phyloP scores from a whole-genome alignment of 2,329 filamentous ascomycete genomes.

The Trichoderma sp. region DNA sequence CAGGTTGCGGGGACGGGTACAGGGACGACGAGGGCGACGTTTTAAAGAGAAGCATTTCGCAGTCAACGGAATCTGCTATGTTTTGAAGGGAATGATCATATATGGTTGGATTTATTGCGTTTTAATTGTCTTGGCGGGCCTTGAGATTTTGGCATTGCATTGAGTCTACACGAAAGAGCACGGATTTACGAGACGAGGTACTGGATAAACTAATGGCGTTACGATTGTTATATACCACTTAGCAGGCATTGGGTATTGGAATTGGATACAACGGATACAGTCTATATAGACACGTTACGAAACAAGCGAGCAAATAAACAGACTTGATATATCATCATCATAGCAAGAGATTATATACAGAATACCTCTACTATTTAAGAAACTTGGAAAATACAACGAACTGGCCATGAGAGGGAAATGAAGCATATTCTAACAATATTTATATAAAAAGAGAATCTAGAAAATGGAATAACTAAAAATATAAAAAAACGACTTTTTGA shows the following conservation, averaged over 20 bases:
- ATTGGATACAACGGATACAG: background rate
- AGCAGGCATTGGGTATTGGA: background rate
- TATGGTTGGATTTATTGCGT: background rate
- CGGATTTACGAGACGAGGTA: background rate
- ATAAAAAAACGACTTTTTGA: background rate
- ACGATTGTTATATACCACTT: background rate
- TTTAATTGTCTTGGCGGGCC: background rate
- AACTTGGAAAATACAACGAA: background rate
- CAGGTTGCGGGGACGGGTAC: background rate
- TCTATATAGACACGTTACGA: background rate
- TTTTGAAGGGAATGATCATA: background rate
- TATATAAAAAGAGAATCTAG: background rate
- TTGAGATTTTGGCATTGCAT: background rate
- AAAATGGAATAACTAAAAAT: background rate
- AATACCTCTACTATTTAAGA: background rate
- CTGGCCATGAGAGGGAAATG: background rate
- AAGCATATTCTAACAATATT: background rate
- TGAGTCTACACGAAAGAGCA: background rate
- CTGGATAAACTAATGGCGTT: background rate
- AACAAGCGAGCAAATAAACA: background rate
- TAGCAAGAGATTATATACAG: background rate
- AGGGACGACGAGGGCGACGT: constrained; percentile 24
- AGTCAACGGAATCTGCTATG: background rate
- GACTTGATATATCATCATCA: background rate
- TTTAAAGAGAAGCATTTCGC: constrained; percentile 20